Evolutionary conservation across 2,329 filamentous ascomycete species (phyloP).

Genomic region (Aspergillus persii): DNA sequence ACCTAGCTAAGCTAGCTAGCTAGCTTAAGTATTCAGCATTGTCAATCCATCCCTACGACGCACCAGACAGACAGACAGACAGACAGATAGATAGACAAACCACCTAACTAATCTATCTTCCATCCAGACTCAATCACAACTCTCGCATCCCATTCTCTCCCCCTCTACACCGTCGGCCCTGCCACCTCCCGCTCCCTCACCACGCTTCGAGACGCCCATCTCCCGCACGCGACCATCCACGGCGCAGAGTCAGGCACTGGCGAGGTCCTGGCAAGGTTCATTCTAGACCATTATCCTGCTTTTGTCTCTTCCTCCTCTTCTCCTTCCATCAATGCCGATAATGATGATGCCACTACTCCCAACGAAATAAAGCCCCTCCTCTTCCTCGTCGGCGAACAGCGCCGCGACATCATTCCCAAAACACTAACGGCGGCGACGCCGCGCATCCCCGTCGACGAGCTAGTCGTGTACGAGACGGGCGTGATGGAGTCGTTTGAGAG

Average conservation of each 20-base stretch:
- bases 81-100: neutral
- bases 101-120: neutral
- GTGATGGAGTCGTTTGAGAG: constrained; percentile 75
- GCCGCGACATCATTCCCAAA: constrained; percentile 84
- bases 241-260: constrained; percentile 84
- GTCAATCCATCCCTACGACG: neutral
- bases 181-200: constrained; percentile 64
- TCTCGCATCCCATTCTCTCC: constrained; percentile 24
- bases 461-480: constrained; percentile 82
- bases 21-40: too few species aligned
- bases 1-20: neutral
- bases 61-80: neutral
- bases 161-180: constrained; percentile 50
- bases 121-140: constrained; percentile 6
- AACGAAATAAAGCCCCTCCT: constrained; percentile 54
- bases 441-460: constrained; percentile 69
- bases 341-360: constrained; percentile 32
- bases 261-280: constrained; percentile 72
- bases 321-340: neutral
- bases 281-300: constrained; percentile 71
- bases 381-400: constrained; percentile 87
- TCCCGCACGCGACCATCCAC: constrained; percentile 60
- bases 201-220: constrained; percentile 43
- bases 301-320: constrained; percentile 16
- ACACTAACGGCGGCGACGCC: constrained; percentile 64